A percentile compares a stretch with the other conserved stretches of the same genome.
These are phyloP conservation scores for Colletotrichum abscissum DNA, from an alignment of 2,329 filamentous ascomycete species.

Conservation along the genomic window DNA sequence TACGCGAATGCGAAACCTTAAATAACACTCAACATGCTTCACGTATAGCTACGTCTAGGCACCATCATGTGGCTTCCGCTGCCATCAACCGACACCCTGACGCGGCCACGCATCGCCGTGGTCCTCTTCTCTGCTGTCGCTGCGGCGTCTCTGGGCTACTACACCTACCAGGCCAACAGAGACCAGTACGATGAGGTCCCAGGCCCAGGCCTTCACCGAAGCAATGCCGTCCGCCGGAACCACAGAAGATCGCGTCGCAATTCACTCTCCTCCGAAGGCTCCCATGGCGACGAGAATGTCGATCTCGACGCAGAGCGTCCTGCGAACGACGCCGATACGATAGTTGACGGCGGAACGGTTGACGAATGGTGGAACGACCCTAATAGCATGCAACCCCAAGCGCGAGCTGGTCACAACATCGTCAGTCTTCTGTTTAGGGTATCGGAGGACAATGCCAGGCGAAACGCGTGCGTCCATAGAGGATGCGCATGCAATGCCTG, in stretches of 20 bases:
- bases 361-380: slow-evolving; percentile 66
- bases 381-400: slow-evolving; percentile 50
- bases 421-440: slow-evolving; percentile 90
- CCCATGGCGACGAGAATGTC: slow-evolving; percentile 58
- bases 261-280: slow-evolving; percentile 55
- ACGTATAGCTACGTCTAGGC: slow-evolving; percentile 25
- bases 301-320: slow-evolving; percentile 43
- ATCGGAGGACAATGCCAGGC: slow-evolving; percentile 89
- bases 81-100: slow-evolving; percentile 64
- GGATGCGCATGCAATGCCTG: slow-evolving; percentile 94
- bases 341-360: slow-evolving; percentile 50
- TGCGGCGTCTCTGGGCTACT: slow-evolving; percentile 68
- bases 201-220: slow-evolving; percentile 65
- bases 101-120: slow-evolving; percentile 66
- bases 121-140: slow-evolving; percentile 66
- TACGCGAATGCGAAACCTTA: background rate
- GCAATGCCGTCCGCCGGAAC: slow-evolving; percentile 73
- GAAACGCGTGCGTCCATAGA: slow-evolving; percentile 90
- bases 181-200: slow-evolving; percentile 35
- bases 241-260: slow-evolving; percentile 50
- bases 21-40: slow-evolving; percentile 25
- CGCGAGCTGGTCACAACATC: slow-evolving; percentile 78
- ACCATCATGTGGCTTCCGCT: slow-evolving; percentile 59
- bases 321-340: slow-evolving; percentile 51
- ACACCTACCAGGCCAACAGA: slow-evolving; percentile 58